Conservation (phyloP, 257 asterid species). For the Lantana camara region DNA sequence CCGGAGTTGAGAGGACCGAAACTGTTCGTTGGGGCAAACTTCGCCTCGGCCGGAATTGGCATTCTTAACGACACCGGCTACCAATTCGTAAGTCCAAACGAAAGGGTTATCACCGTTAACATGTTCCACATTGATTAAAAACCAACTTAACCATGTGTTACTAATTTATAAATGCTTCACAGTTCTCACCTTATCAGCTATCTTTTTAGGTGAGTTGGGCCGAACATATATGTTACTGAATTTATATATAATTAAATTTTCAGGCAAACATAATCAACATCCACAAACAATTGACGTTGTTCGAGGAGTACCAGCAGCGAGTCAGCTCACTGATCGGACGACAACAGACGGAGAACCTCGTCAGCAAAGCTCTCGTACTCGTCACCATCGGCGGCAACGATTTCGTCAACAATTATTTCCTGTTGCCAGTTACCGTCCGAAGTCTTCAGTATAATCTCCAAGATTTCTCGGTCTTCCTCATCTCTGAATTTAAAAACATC, state of each 20-base stretch:
- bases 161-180: no score
- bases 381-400: slow-evolving; percentile 69
- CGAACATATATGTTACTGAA: no score
- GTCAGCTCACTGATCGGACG: slow-evolving; percentile 40
- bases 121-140: no score
- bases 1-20: slow-evolving; percentile 51
- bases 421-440: slow-evolving; percentile 45
- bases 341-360: slow-evolving; percentile 36
- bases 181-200: no score
- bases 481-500: slow-evolving; percentile 49
- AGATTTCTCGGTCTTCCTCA: slow-evolving; percentile 39
- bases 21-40: slow-evolving; percentile 72
- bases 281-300: slow-evolving; percentile 35
- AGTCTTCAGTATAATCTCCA: slow-evolving; percentile 42
- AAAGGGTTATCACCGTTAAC: no score
- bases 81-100: slow-evolving; percentile 54
- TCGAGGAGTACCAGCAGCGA: slow-evolving; percentile 45
- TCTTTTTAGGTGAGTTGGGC: no score
- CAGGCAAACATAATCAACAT: slow-evolving; percentile 54
- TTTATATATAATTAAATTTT: no score
- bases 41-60: slow-evolving; percentile 81
- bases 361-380: slow-evolving; percentile 51
- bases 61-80: slow-evolving; percentile 67
- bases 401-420: slow-evolving; percentile 60
- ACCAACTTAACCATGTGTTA: no score